A percentile compares a stretch with the other conserved stretches of the same genome.
phyloP scores from a whole-genome alignment of 371 early-diverging fungal genomes.

The Rhizopus delemar region DNA sequence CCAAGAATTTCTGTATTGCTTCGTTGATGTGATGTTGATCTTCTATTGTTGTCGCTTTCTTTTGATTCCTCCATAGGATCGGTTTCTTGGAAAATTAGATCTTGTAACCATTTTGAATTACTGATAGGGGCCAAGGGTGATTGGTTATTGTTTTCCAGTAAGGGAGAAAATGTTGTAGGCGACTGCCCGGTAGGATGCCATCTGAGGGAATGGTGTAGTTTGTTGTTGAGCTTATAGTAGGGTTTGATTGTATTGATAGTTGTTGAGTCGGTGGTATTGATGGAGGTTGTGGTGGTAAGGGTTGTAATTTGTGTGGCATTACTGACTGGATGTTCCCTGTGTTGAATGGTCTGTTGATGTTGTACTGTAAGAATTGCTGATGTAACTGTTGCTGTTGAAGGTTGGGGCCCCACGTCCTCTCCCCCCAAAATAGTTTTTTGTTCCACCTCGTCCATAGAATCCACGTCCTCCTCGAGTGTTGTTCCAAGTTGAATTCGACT shows the following conservation, averaged over 20 bases:
- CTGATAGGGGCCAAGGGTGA: background rate
- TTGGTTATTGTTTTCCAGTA: background rate
- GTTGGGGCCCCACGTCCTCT: conserved; percentile 17
- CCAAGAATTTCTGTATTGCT: conserved; percentile 9
- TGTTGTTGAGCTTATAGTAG: background rate
- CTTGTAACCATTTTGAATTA: conserved; percentile 1
- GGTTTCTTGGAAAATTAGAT: background rate
- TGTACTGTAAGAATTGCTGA: conserved; percentile 1
- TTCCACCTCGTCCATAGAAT: conserved; percentile 1
- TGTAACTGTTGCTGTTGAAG: conserved; percentile 4
- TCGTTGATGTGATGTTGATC: conserved; percentile 4
- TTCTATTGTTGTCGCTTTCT: background rate
- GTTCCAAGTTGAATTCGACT: background rate
- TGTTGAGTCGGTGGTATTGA: background rate
- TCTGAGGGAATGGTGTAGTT: conserved; percentile 2
- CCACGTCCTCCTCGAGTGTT: conserved; percentile 12
- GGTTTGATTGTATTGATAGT: background rate
- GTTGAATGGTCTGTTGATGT: conserved; percentile 7
- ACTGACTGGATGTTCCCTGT: too few species aligned
- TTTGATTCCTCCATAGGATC: conserved; percentile 4
- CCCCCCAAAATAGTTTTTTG: conserved; percentile 16
- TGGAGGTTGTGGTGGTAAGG: background rate
- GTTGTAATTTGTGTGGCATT: background rate
- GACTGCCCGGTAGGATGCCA: background rate
- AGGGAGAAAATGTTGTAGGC: background rate